Evolutionary conservation across 2,329 filamentous ascomycete species (phyloP), one percentile per base, ranked within the genome.

Genomic region (Aspergillus chevalieri): DNA sequence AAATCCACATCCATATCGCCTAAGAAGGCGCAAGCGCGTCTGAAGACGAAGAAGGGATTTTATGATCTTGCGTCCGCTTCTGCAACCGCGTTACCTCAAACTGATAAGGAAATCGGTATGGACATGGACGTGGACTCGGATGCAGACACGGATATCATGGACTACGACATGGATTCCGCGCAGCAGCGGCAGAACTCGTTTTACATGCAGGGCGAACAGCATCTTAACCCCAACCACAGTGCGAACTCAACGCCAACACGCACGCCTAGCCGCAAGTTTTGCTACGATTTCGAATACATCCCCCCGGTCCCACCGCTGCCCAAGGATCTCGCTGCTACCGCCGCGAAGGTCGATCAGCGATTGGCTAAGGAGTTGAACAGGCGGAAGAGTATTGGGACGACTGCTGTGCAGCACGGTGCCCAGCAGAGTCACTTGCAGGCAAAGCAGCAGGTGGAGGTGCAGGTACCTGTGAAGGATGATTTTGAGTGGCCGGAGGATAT

Each of bases 401-500:
- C 10, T 15, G 17, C 10, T 12, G 8, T 19, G 38, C 38, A 41
- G 17, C 7, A 19, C 8, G 7, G 10, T 15, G 15, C 15, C 4
- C n/a, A 41, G 17, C 8, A 41, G 38, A 12, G 10, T 4, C 38
- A 46, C 41, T 22, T 41, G 47, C 3, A 46, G 34, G 21, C 47
- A 36, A 15, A 22, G 41, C 42, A 44, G 15, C 43, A 41, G 22
- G 33, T 38, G 15, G 41, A 47, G 44, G 51, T 10, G 43, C 54
- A 44, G 44, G 41, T 3, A 43, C 44, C n/a, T 19, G 6, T 9
- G 15, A 41, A 41, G 9, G 38, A 30, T 30, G 53, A 36, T 21
- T 74, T 72, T 48, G 61, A 66, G 19, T 75, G 72, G 73, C 70
- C 70, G 4, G 70, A 71, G 7, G 71, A 73, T 52, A 64, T 72